Evolutionary conservation across 768 basidiomycete genomes (phyloP), one percentile per base, ranked within the genome.

Genomic region (Boletus speciosus): DNA sequence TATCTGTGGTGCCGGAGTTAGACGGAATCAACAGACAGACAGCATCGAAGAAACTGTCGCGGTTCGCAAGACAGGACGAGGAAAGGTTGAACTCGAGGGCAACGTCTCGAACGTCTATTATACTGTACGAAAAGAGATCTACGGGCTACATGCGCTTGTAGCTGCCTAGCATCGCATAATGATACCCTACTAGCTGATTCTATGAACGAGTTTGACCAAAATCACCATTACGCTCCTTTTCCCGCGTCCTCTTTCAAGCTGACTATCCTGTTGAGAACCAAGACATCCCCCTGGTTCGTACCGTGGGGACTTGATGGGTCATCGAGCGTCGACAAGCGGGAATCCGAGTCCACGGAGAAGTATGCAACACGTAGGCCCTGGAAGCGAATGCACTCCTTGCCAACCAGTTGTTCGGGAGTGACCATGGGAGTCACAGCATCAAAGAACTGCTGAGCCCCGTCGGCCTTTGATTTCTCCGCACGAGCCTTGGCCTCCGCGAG

Each of bases 321-420:
- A 14, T 85, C 81, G 29, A 96, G 69, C 51, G 79, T 81, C 15
- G 79, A 81, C 35, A 94, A 63, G 35, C 79, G 77, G 36, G 93
- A 76, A 63, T 98, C 95, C 70, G 85, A 88, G 69, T 99, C 97
- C 27, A 98, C 76, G 19, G 91, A 82, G 66, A 99, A 98, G 75
- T 98, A 99, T 3, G 88, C 97, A 44, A 98, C 86, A 10, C 97
- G 85, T 65, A 98, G 78, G 8, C 94, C 97, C 73, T 99, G 97
- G 85, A 99, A 98, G 37, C 97, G 81, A 51, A 98, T 81, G 66
- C 88, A 91, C 71, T 98, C 97, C 69, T 88, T 88, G 27, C 90
- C 96, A 42, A 91, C 81, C 38, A 96, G 77, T 69, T 92, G 90
- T 51, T 84, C 86, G 4, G 69, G 65, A 6, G 85, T 90, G 21